phyloP scores from a whole-genome alignment of 257 asterid genomes.

The Mitragyna speciosa region DNA sequence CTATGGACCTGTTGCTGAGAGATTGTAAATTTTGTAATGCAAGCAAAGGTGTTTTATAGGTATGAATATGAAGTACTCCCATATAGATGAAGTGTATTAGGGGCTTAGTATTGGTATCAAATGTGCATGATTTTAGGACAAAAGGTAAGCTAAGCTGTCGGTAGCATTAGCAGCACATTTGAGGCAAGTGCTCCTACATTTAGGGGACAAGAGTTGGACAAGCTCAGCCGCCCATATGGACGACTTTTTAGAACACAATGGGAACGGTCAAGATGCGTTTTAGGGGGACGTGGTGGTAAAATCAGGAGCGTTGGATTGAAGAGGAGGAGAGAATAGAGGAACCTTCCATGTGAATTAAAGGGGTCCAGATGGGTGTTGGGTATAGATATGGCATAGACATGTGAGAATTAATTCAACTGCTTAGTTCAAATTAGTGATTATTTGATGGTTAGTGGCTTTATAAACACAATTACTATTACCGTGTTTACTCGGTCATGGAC shows the following conservation, averaged over 20 bases:
- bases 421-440: not conserved
- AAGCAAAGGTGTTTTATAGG: constrained; percentile 23
- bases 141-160: constrained; percentile 54
- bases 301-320: constrained; percentile 23
- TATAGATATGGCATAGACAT: constrained; percentile 31
- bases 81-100: not conserved
- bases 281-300: constrained; percentile 27
- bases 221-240: constrained; percentile 58
- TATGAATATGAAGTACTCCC: constrained; percentile 1
- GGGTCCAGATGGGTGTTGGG: constrained; percentile 43
- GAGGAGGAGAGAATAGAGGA: not conserved
- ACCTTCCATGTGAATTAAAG: constrained; percentile 34
- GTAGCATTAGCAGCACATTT: constrained; percentile 43
- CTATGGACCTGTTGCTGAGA: not conserved
- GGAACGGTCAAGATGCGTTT: constrained; percentile 39
- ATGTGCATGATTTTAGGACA: constrained; percentile 44
- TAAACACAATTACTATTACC: not conserved
- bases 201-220: constrained; percentile 73
- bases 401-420: constrained; percentile 11
- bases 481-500: constrained; percentile 1
- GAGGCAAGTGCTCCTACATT: constrained; percentile 34
- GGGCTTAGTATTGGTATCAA: not conserved
- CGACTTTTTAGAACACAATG: constrained; percentile 23
- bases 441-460: not conserved
- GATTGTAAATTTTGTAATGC: not conserved